Conservation (phyloP, 139 green algal genomes). For the Dunaliella sp. region DNA sequence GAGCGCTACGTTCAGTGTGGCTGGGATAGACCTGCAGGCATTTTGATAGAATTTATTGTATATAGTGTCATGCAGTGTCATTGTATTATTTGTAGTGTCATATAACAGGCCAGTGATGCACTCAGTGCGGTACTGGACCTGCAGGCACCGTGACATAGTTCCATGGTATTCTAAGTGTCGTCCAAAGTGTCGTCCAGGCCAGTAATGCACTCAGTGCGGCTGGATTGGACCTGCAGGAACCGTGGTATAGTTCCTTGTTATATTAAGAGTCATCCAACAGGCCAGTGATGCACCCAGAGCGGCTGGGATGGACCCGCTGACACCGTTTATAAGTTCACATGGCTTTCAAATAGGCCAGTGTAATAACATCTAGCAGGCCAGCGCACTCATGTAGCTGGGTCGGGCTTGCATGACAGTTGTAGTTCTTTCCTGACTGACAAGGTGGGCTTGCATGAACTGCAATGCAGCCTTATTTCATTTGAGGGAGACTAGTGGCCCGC, state of each 20-base stretch:
- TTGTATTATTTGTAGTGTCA: too few species aligned
- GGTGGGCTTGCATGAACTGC: too few species aligned
- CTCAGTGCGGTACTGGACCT: neutral
- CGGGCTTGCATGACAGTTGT: neutral
- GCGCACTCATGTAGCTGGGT: neutral
- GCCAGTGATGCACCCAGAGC: neutral
- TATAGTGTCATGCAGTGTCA: too few species aligned
- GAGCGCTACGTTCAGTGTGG: slow-evolving; percentile 64
- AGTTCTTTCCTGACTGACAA: neutral
- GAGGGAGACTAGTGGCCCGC: too few species aligned
- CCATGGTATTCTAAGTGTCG: neutral
- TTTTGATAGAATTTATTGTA: neutral
- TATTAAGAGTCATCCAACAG: neutral
- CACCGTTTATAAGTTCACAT: neutral
- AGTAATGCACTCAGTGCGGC: slow-evolving; percentile 70
- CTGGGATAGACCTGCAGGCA: slow-evolving; percentile 9
- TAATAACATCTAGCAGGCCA: neutral
- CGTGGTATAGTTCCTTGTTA: too few species aligned
- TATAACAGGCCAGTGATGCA: neutral
- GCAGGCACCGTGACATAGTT: neutral
- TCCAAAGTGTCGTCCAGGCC: too few species aligned
- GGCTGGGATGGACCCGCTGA: neutral
- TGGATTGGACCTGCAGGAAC: neutral
- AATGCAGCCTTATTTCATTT: too few species aligned
- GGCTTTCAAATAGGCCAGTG: neutral